A percentile compares a stretch with the other conserved stretches of the same genome.
Conservation (phyloP, 164 flowering plant genomes). For the Sextonia rubra region DNA sequence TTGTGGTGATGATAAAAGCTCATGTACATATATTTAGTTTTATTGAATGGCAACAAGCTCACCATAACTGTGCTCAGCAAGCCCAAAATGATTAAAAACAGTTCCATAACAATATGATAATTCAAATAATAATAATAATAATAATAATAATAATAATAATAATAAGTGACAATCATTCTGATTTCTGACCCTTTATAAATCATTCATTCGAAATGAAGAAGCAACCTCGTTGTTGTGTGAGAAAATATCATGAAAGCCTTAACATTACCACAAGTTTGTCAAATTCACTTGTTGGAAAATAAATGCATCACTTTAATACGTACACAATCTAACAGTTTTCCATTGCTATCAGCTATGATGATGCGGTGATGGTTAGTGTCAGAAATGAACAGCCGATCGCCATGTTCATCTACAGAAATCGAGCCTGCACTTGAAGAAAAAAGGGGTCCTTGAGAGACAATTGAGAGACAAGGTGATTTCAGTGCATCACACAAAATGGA, state of each 20-base stretch:
- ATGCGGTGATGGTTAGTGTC: constrained; percentile 90
- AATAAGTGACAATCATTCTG: background rate
- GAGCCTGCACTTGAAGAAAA: constrained; percentile 44
- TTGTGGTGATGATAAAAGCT: too few species aligned
- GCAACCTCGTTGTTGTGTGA: background rate
- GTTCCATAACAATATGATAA: background rate
- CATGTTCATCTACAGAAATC: constrained; percentile 67
- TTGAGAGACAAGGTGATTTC: background rate
- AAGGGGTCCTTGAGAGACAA: background rate
- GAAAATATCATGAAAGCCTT: background rate
- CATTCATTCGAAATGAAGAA: background rate
- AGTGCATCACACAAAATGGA: background rate
- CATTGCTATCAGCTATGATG: constrained; percentile 46
- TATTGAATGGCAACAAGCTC: background rate
- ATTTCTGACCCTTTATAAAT: background rate
- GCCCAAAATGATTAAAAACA: background rate
- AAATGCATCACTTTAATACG: constrained; percentile 18
- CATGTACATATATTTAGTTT: background rate
- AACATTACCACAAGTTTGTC: background rate
- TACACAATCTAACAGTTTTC: constrained; percentile 82
- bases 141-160: too few species aligned
- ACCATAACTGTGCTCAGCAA: background rate
- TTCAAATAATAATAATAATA: too few species aligned
- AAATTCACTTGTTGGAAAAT: background rate
- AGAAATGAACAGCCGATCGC: constrained; percentile 69